Percentiles rank a stretch among this genome's conserved stretches.
These are phyloP conservation scores for Tritrichomonas musculus DNA, from an alignment of 208 protist genomes.

Conservation along the genomic window DNA sequence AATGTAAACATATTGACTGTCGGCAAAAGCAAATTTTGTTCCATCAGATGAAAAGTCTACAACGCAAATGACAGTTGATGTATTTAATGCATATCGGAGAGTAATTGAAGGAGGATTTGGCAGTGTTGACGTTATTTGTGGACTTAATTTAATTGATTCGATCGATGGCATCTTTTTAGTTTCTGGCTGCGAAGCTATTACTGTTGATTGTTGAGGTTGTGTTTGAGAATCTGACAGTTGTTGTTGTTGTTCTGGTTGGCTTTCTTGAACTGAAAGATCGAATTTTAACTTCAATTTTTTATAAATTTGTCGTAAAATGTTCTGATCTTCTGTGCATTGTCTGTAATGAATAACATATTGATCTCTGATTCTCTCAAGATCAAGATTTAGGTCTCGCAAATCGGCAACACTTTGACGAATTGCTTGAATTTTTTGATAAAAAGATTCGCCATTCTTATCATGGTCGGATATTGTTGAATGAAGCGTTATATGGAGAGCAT, in stretches of 20 bases:
- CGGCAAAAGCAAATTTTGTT: not conserved
- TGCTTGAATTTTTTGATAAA: not conserved
- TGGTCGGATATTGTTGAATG: too few relatives aligned
- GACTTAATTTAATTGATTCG: not conserved
- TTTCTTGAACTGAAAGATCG: not conserved
- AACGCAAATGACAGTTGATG: not conserved
- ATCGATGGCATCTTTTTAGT: not conserved
- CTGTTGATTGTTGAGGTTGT: too few relatives aligned
- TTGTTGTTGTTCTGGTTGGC: not conserved
- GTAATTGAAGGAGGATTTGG: not conserved
- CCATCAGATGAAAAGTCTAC: constrained; percentile 5
- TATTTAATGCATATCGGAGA: not conserved
- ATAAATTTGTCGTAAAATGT: constrained; percentile 12
- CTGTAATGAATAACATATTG: constrained; percentile 7
- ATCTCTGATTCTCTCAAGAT: constrained; percentile 7
- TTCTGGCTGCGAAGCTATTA: too few relatives aligned
- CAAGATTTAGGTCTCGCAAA: not conserved
- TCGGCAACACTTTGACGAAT: not conserved
- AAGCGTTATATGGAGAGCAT: too few relatives aligned
- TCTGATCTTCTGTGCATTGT: not conserved
- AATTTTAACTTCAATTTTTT: not conserved
- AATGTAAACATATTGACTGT: not conserved
- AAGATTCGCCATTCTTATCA: not conserved
- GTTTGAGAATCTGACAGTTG: not conserved
- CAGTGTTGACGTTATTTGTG: not conserved